phyloP scores from a whole-genome alignment of 139 green algal genomes.

The Yamagishiella unicocca region DNA sequence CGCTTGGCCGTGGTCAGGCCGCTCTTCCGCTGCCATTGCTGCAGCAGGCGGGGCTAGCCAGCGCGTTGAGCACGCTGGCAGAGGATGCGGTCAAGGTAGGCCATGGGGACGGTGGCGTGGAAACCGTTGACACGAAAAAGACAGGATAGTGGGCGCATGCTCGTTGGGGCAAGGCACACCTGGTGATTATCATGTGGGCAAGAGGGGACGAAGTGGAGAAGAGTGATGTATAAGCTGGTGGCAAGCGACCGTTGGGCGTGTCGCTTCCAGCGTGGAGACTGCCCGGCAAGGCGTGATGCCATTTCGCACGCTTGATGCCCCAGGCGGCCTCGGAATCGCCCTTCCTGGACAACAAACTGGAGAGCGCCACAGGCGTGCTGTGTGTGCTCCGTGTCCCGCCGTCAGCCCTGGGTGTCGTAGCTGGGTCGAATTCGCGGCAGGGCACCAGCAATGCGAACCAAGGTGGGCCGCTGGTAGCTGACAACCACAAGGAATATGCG shows the following conservation, averaged over 20 bases:
- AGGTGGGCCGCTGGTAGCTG: slow-evolving; percentile 9
- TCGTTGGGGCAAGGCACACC: too few species aligned
- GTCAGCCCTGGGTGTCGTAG: slow-evolving; percentile 36
- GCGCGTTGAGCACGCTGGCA: slow-evolving; percentile 68
- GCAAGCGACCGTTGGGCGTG: too few species aligned
- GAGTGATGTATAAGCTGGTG: too few species aligned
- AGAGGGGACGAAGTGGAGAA: too few species aligned
- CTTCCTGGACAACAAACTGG: slow-evolving; percentile 79
- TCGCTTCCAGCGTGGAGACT: too few species aligned
- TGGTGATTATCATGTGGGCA: too few species aligned
- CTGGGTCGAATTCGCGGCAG: neutral
- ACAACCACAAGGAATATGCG: slow-evolving; percentile 57
- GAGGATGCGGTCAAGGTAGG: slow-evolving; percentile 67
- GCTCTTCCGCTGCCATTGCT: slow-evolving; percentile 64
- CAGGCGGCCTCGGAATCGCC: slow-evolving; percentile 80
- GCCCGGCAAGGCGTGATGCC: too few species aligned
- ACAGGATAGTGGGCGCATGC: too few species aligned
- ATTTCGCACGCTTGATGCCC: too few species aligned
- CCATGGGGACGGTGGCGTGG: too few species aligned
- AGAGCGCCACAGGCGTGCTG: slow-evolving; percentile 69
- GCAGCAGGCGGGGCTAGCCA: slow-evolving; percentile 67
- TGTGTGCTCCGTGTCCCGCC: slow-evolving; percentile 80
- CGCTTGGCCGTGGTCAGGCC: slow-evolving; percentile 77
- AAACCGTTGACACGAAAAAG: too few species aligned
- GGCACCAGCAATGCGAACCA: neutral